Conservation (phyloP, 805 yeast genomes). For the Starmerella ratchasimensis region DNA sequence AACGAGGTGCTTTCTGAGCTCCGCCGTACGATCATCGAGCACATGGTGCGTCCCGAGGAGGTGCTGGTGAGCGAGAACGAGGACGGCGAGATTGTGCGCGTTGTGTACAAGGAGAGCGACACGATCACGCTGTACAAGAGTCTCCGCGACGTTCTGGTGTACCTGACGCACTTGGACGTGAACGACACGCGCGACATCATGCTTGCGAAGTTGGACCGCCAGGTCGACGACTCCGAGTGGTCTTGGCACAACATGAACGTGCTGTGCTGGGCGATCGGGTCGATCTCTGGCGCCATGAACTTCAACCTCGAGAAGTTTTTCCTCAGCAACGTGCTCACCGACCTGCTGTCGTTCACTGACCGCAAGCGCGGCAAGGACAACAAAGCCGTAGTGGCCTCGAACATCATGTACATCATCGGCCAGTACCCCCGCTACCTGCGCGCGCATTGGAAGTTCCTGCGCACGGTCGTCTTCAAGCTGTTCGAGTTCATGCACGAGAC, state of each 20-base stretch:
- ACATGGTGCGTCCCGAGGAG: constrained; percentile 98
- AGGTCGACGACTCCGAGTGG: constrained; percentile 95
- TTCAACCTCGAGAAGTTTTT: constrained; percentile 95
- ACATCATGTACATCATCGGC: constrained; percentile 98
- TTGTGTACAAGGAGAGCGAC: constrained; percentile 91
- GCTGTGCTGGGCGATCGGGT: constrained; percentile 98
- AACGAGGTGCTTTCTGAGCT: constrained; percentile 64
- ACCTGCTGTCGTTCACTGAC: constrained; percentile 79
- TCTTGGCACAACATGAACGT: constrained; percentile 98
- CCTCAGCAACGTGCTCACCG: constrained; percentile 84
- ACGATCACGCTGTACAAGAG: constrained; percentile 91
- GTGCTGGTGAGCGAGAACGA: constrained; percentile 94
- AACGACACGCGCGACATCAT: constrained; percentile 86
- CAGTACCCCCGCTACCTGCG: constrained; percentile 95
- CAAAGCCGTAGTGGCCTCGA: constrained; percentile 98
- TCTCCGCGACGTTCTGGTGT: constrained; percentile 90
- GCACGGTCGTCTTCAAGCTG: constrained; percentile 86
- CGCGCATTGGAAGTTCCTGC: constrained; percentile 95
- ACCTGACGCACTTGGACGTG: constrained; percentile 88
- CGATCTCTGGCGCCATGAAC: constrained; percentile 96
- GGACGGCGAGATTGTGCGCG: constrained; percentile 97
- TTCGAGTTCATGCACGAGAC: constrained; percentile 99
- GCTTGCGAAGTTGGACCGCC: constrained; percentile 81
- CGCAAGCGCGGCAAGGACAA: constrained; percentile 95
- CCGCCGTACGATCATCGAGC: constrained; percentile 87